A percentile compares a stretch with the other conserved stretches of the same genome.
These are phyloP conservation scores for Plantago major DNA, from an alignment of 257 asterid species.

Conservation along the genomic window DNA sequence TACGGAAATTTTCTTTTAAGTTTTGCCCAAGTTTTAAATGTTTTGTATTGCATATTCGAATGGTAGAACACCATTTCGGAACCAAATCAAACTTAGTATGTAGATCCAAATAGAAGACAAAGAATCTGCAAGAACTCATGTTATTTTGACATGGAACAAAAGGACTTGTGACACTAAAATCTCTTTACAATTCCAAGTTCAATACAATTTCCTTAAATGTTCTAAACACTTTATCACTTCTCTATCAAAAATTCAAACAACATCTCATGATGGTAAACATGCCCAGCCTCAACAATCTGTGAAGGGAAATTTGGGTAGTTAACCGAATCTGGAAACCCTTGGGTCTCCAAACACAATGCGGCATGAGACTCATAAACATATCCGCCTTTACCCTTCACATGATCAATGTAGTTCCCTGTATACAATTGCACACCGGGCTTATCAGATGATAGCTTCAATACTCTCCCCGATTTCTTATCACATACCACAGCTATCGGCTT, in stretches of 20 bases:
- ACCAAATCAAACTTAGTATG: no score
- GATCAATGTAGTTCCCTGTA: slow-evolving; percentile 40
- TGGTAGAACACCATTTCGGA: no score
- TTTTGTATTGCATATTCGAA: no score
- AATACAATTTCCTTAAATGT: not conserved
- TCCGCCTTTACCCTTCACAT: slow-evolving; percentile 60
- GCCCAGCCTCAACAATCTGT: slow-evolving; percentile 43
- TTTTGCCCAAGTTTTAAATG: no score
- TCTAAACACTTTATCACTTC: slow-evolving; percentile 19
- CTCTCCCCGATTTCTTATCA: slow-evolving; percentile 49
- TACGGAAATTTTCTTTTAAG: no score
- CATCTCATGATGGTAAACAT: slow-evolving; percentile 48
- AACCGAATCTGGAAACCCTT: slow-evolving; percentile 81
- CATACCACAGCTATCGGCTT: slow-evolving; percentile 45
- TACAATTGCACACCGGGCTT: slow-evolving; percentile 68
- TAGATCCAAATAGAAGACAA: no score
- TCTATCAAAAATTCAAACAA: slow-evolving; percentile 33
- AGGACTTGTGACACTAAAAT: no score
- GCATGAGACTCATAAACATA: slow-evolving; percentile 43
- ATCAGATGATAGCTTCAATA: slow-evolving; percentile 49
- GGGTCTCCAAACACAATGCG: slow-evolving; percentile 83
- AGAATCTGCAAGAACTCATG: no score
- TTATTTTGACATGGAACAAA: no score
- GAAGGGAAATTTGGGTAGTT: slow-evolving; percentile 77
- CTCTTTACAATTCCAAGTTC: no score